Base-by-base conservation (phyloP, 2,329 filamentous ascomycete species). In the Claviceps fusiformis region DNA sequence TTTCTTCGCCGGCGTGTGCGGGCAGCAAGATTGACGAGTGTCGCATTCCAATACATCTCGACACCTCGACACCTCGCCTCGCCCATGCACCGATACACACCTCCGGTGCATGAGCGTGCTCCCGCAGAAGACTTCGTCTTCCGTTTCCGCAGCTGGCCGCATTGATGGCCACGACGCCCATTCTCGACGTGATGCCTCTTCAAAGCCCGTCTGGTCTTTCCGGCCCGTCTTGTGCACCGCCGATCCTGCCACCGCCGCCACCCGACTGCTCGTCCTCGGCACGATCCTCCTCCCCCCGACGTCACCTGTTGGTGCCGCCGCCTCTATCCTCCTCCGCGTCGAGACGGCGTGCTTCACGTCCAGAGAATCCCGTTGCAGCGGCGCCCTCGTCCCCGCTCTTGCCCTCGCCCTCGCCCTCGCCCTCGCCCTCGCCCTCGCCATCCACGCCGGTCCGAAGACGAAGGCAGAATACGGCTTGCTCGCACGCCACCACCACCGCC, bases 201-300 rank as follows among this genome's bases (percentile, higher is more conserved):
- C 33, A 17, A 13, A 41, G 44, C 27, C 24, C 52, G 15, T 3
- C 5, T 29, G 2, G 15, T 47, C 31, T 47, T 5, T 47, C 52
- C 5, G 35, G 9, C 24, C 45, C 44, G 33, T 35, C 41, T 45
- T 9, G 31, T 17, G 51, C 41, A 24, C 33, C 52, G 31, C 3
- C 52, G 33, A 29, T 57, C n/a, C 56, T 55, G 39, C 56, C 56
- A 41, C 59, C 50, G 19, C 51, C 55, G 50, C 57, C 53, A 11
- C 50, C 56, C 35, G 39, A 53, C 35, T 52, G 52, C 49, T 57
- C 58, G 47, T 56, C 59, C 50, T 52, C 41, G 33, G 51, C 48
- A 52, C 59, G 55, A 46, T 61, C 57, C 4, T 59, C 57, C n/a
- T 58, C 59, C 15, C 57, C 56, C 5, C 57, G 59, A 44, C 52